Base-by-base conservation (phyloP, 225 moss, liverwort and hornwort genomes). In the Pleurozium schreberi region DNA sequence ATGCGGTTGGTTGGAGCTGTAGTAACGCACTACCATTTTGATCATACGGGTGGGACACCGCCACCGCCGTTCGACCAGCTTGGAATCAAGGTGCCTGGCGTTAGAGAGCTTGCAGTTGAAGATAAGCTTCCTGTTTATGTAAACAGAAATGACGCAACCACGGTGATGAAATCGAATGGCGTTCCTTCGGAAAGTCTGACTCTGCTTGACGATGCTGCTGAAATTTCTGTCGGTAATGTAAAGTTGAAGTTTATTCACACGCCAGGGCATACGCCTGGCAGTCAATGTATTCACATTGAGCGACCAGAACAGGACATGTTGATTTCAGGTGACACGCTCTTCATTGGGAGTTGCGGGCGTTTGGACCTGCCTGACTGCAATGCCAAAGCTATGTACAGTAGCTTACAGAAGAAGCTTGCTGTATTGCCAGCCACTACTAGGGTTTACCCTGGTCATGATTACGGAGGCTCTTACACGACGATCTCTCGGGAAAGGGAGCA, bases 371-470 rank as follows among this genome's bases (percentile, higher is more conserved):
- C 98, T 79, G 98, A 98, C 77, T 98, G 98, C 92, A 94, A 97
- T 91, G 91, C 98, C 38, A 96, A 96, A 88, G 97, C 96, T 58
- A 98, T 98, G 98, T 97, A 93, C 88, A 85, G 67, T 42, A 98
- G 98, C 90, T 95, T 98, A 52, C 98, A 98, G 94, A 96, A 93
- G 90, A 98, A 98, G 91, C 95, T 98, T 83, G 93, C 96, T n/a
- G 89, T 84, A n/a, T 90, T 98, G 89, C 97, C 97, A 55, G 92
- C 89, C 83, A 88, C 89, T 40, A 98, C 98, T 26, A 96, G 93
- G 94, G 98, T 98, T 69, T 98, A 96, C 85, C 98, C 98, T 55
- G 98, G 98, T 68, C 98, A 98, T 89, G 96, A 98, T 83, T 98
- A 98, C 79, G 98, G 98, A 85, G 98, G 98, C 52, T 92, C 97